Conservation (phyloP, 139 green algal genomes). For the Tetraselmis striata region DNA sequence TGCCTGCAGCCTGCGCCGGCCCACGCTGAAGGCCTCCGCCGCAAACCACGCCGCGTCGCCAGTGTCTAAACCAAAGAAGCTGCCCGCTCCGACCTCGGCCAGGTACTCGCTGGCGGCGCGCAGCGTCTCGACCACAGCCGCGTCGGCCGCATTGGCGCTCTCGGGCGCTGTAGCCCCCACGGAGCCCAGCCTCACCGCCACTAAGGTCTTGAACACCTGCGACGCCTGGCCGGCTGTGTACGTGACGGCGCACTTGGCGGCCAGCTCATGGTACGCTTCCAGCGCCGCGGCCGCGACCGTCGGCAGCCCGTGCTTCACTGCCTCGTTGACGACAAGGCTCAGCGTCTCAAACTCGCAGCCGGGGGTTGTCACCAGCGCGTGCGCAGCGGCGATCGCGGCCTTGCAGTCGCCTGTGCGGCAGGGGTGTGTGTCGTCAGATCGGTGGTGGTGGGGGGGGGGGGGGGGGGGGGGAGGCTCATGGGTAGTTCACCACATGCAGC, state of each 20-base stretch:
- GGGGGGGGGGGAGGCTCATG: no score
- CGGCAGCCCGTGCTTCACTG: neutral
- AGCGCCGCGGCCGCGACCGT: neutral
- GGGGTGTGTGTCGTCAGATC: no score
- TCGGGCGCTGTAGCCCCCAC: no score
- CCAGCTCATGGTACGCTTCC: neutral
- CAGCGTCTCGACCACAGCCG: neutral
- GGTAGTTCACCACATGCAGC: no score
- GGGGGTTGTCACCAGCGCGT: neutral
- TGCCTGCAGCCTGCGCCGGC: neutral
- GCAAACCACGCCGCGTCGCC: neutral
- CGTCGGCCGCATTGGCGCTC: neutral
- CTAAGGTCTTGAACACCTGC: neutral
- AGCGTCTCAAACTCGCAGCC: neutral
- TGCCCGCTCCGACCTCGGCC: neutral
- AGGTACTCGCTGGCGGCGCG: neutral
- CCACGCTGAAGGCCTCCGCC: neutral
- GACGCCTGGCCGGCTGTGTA: neutral
- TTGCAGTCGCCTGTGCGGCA: no score
- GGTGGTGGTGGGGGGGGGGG: no score
- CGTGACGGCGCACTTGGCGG: neutral
- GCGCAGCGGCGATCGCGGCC: neutral
- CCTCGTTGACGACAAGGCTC: neutral
- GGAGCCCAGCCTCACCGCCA: no score
- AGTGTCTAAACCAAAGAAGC: neutral